Conservation (phyloP, 192 early-diverging fungal species). For the Dispira parvispora region DNA sequence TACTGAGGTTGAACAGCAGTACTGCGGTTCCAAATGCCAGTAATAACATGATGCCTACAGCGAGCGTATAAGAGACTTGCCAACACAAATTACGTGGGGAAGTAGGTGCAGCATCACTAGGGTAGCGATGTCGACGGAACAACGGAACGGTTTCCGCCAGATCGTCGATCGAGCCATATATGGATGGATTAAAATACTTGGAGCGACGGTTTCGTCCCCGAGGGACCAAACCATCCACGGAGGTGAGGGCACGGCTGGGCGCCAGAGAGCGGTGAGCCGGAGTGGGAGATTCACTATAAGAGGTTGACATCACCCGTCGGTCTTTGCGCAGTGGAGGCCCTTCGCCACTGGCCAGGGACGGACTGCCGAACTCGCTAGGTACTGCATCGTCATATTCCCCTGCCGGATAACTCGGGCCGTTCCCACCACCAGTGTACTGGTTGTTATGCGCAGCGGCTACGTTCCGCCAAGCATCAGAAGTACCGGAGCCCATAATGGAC, state of each 20-base stretch:
- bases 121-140: slow-evolving; percentile 19
- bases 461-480: not conserved
- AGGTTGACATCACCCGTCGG: not conserved
- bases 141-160: slow-evolving; percentile 26
- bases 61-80: slow-evolving; percentile 6
- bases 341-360: too few relatives aligned
- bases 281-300: not conserved
- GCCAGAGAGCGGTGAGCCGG: not conserved
- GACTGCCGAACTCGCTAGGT: not conserved
- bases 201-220: slow-evolving; percentile 5
- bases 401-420: not conserved
- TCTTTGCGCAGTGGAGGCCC: too few relatives aligned
- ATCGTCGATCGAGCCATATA: slow-evolving; percentile 27
- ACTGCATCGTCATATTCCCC: not conserved
- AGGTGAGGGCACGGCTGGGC: not conserved
- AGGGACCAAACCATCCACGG: not conserved
- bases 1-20: slow-evolving; percentile 27
- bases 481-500: slow-evolving; percentile 1
- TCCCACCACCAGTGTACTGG: too few relatives aligned
- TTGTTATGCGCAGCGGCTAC: too few relatives aligned
- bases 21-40: slow-evolving; percentile 10
- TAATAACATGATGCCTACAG: slow-evolving; percentile 7
- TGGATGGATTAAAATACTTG: slow-evolving; percentile 2
- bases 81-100: slow-evolving; percentile 3
- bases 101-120: not conserved